Evolutionary conservation across 176 grass and related monocot genomes (phyloP).

Genomic region (Oryza meyeriana): DNA sequence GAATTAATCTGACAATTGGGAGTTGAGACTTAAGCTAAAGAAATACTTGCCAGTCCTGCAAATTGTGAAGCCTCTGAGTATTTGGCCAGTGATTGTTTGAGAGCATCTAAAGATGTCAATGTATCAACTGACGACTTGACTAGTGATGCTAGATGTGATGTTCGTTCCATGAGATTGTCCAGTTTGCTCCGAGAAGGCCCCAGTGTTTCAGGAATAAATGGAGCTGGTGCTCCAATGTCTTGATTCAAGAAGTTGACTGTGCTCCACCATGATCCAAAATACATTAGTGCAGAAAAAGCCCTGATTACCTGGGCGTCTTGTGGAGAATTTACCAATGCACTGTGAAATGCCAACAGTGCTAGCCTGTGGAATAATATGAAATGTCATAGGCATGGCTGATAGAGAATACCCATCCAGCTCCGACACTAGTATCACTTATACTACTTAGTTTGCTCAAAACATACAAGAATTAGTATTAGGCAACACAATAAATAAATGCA

Average conservation of each 20-base stretch:
- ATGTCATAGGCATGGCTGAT: slow-evolving; percentile 1
- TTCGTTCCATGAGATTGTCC: slow-evolving; percentile 55
- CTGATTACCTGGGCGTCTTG: slow-evolving; percentile 65
- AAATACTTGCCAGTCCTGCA: slow-evolving; percentile 64
- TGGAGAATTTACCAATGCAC: slow-evolving; percentile 64
- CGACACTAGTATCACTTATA: background rate
- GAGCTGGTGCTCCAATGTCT: slow-evolving; percentile 41
- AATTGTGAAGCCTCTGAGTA: slow-evolving; percentile 35
- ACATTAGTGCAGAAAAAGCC: slow-evolving; percentile 64
- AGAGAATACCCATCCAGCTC: background rate
- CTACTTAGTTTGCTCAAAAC: slow-evolving; percentile 24
- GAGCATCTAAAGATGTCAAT: slow-evolving; percentile 52
- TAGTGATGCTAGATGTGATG: slow-evolving; percentile 52
- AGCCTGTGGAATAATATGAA: slow-evolving; percentile 51
- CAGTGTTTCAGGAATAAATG: slow-evolving; percentile 66
- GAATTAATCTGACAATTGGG: background rate
- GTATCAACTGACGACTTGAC: slow-evolving; percentile 53
- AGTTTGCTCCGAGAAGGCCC: slow-evolving; percentile 32
- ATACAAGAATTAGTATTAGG: slow-evolving; percentile 4
- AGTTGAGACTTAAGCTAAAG: background rate
- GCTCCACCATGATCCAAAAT: slow-evolving; percentile 63
- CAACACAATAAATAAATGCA: slow-evolving; percentile 20
- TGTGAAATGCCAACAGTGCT: slow-evolving; percentile 72
- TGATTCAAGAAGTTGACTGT: slow-evolving; percentile 47
- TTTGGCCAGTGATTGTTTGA: slow-evolving; percentile 56